phyloP scores from a whole-genome alignment of 1,284 basidiomycete species.

The Anthracocystis setariae region DNA sequence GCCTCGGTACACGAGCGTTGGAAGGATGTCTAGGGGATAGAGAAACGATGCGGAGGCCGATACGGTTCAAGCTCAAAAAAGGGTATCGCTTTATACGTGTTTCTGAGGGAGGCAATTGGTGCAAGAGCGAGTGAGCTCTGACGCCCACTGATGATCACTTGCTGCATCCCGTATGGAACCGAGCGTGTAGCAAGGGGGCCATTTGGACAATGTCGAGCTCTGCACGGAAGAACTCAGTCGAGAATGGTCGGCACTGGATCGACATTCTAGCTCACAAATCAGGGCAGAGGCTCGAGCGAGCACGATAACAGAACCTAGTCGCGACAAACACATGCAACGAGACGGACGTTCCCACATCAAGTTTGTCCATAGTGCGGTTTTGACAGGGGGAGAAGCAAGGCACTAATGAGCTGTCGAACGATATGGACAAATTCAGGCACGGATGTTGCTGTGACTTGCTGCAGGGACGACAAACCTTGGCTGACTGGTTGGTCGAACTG shows the following conservation, averaged over 20 bases:
- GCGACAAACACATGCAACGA: too few species aligned
- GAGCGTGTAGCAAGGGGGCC: too few species aligned
- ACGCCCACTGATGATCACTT: too few species aligned
- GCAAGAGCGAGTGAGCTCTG: too few species aligned
- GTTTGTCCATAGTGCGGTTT: background rate
- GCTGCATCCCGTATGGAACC: too few species aligned
- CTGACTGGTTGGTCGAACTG: background rate
- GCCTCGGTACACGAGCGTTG: background rate
- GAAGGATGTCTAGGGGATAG: background rate
- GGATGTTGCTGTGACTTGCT: slow-evolving; percentile 4
- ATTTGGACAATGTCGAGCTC: too few species aligned
- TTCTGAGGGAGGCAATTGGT: too few species aligned
- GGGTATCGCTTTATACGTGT: background rate
- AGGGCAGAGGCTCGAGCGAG: slow-evolving; percentile 3
- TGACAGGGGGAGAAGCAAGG: too few species aligned
- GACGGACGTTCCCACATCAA: background rate
- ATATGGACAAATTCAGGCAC: too few species aligned
- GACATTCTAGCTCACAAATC: background rate
- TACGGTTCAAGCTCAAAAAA: background rate
- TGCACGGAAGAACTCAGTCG: too few species aligned
- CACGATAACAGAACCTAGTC: background rate
- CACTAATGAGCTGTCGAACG: too few species aligned
- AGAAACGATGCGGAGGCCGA: background rate
- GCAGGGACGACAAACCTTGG: background rate
- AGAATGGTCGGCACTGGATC: too few species aligned